Evolutionary conservation across 2,329 filamentous ascomycete genomes (phyloP).

Genomic region (Microdochium bolleyi): DNA sequence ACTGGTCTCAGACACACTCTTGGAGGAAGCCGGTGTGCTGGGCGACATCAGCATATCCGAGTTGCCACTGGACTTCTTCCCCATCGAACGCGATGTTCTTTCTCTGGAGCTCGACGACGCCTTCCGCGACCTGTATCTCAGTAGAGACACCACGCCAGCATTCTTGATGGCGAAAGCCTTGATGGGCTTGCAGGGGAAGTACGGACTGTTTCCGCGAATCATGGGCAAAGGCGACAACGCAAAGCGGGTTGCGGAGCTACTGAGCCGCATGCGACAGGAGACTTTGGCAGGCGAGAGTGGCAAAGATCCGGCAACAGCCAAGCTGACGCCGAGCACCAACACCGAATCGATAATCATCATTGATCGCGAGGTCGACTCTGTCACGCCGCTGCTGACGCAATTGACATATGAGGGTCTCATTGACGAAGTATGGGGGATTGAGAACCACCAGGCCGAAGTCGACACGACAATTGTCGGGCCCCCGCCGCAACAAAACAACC

Average conservation of each 20-base stretch:
- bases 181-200: slow-evolving; percentile 86
- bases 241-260: slow-evolving; percentile 76
- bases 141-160: slow-evolving; percentile 84
- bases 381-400: slow-evolving; percentile 86
- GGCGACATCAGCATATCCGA: slow-evolving; percentile 88
- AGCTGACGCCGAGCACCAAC: slow-evolving; percentile 75
- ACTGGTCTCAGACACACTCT: slow-evolving; percentile 78
- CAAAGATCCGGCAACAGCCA: slow-evolving; percentile 50
- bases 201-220: slow-evolving; percentile 90
- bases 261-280: slow-evolving; percentile 88
- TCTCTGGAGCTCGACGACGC: slow-evolving; percentile 85
- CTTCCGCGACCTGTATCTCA: slow-evolving; percentile 80
- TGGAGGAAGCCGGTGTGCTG: slow-evolving; percentile 88
- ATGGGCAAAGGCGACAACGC: slow-evolving; percentile 95
- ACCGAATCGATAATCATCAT: slow-evolving; percentile 92
- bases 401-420: slow-evolving; percentile 94
- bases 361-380: slow-evolving; percentile 90
- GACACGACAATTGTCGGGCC: slow-evolving; percentile 82
- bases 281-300: slow-evolving; percentile 71
- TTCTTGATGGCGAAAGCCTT: slow-evolving; percentile 84
- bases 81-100: slow-evolving; percentile 82
- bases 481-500: slow-evolving; percentile 46
- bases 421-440: slow-evolving; percentile 86
- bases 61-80: slow-evolving; percentile 82
- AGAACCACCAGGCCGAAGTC: slow-evolving; percentile 87